Base-by-base conservation (phyloP, 2,329 filamentous ascomycete genomes). In the Xylariaceae sp. region DNA sequence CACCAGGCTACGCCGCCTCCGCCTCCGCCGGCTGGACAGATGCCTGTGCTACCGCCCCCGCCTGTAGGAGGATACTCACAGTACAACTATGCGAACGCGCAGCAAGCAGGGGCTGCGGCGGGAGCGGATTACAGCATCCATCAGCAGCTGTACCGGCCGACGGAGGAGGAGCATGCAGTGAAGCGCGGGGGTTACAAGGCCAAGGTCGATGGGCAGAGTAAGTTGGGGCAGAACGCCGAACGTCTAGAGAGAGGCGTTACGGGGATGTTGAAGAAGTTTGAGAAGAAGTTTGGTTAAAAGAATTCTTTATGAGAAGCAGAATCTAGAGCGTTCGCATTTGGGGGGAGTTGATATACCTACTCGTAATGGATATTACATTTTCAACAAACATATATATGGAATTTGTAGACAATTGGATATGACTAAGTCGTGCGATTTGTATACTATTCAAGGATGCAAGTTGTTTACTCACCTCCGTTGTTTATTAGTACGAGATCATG, bases 231-330 rank as follows among this genome's bases (percentile, higher is more conserved):
- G 71, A 81, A 83, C 61, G 84, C 87, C 0, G 85, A 83, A 34
- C 80, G 83, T 66, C 67, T 91, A 39, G 88, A 92, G 75, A 85
- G 85, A 72, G 86, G 87, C 1, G 82, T 91, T 3, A 82, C 84
- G 34, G 84, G 86, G 5, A 87, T 91, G 78, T 73, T 92, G 65
- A 90, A 88, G 80, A 90, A 87, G 75, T 81, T 92, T 73, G 88
- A 92, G 76, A 90, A 89, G 83, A 88, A 85, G 71, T 86, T 88
- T 74, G 80, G 79, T 0, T 85, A 11, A 17, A 17, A n/a, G n/a
- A 13, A 10, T 45, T 11, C 11, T 45, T 45, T 1, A n/a, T 11
- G 13, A 45, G 9, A 5, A n/a, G n/a, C 41, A 6, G 13, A 45
- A 45, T 45, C 41, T 45, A 45, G 5, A 13, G 5, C 10, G 41